phyloP scores from a whole-genome alignment of 1,284 basidiomycete species.

The Cryptococcus wingfieldii region DNA sequence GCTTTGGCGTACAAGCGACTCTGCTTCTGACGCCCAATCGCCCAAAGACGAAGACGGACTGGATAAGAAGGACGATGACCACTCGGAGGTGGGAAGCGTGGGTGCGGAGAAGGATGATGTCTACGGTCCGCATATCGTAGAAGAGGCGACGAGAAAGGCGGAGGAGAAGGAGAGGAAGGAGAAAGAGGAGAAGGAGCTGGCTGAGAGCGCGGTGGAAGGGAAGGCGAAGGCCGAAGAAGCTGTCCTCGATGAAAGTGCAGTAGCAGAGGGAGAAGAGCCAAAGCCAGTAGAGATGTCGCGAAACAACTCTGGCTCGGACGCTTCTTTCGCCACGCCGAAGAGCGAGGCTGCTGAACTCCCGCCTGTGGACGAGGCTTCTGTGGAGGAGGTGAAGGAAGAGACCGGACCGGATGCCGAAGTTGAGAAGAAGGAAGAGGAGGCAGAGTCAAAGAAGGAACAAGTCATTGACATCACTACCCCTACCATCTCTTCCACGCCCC shows the following conservation, averaged over 20 bases:
- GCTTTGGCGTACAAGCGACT: constrained; percentile 27
- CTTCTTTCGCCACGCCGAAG: constrained; percentile 12
- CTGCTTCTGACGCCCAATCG: not conserved
- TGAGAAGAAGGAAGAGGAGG: constrained; percentile 1
- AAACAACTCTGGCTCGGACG: constrained; percentile 11
- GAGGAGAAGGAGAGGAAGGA: constrained; percentile 7
- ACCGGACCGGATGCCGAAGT: not conserved
- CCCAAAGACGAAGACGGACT: constrained; percentile 1
- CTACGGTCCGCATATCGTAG: not conserved
- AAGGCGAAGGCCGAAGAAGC: constrained; percentile 7
- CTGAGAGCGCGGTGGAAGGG: constrained; percentile 20
- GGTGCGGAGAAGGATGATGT: constrained; percentile 12
- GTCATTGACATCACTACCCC: constrained; percentile 1
- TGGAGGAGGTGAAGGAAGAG: not conserved
- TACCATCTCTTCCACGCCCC: not conserved
- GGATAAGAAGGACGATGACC: constrained; percentile 6
- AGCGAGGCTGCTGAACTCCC: constrained; percentile 10
- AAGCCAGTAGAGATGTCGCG: not conserved
- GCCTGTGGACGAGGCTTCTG: not conserved
- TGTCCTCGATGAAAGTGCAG: constrained; percentile 2
- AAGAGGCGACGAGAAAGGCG: constrained; percentile 11
- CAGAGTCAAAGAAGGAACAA: constrained; percentile 3
- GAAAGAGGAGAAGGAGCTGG: constrained; percentile 22
- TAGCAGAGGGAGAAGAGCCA: constrained; percentile 5
- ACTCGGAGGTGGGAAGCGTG: constrained; percentile 5